Percentiles rank a stretch among this genome's conserved stretches.
Evolutionary conservation across 331 rosid genomes (phyloP).

Genomic region (Dryas integrifolia): DNA sequence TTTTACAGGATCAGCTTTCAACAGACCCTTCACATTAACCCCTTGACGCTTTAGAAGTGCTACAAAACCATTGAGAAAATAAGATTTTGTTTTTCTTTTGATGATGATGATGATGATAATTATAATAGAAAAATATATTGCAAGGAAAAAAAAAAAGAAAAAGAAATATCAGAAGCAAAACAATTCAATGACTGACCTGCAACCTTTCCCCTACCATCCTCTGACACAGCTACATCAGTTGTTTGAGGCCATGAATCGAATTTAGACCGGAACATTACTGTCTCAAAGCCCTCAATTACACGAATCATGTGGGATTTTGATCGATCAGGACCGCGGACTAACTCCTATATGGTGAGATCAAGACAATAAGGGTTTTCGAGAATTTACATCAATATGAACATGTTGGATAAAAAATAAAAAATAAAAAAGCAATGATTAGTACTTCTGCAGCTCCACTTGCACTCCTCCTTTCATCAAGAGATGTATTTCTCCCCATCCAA

Average conservation of each 20-base stretch:
- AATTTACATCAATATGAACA: slow-evolving; percentile 26
- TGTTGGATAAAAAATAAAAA: slow-evolving; percentile 20
- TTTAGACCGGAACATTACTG: slow-evolving; percentile 86
- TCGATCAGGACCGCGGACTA: slow-evolving; percentile 51
- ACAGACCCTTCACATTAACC: slow-evolving; percentile 89
- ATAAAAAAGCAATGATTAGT: slow-evolving; percentile 23
- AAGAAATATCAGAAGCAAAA: slow-evolving; percentile 19
- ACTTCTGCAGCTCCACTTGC: slow-evolving; percentile 88
- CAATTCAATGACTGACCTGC: slow-evolving; percentile 71
- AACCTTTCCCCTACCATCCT: slow-evolving; percentile 99
- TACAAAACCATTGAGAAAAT: slow-evolving; percentile 39
- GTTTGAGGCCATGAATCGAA: slow-evolving; percentile 86
- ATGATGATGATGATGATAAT: neutral
- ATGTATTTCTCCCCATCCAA: slow-evolving; percentile 93
- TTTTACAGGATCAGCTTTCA: slow-evolving; percentile 87
- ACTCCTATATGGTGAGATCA: slow-evolving; percentile 53
- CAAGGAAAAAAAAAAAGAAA: slow-evolving; percentile 13
- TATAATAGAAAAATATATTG: slow-evolving; percentile 12
- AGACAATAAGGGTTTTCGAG: slow-evolving; percentile 29
- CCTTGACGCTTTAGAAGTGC: slow-evolving; percentile 99
- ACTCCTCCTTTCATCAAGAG: slow-evolving; percentile 83
- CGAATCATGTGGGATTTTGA: slow-evolving; percentile 70
- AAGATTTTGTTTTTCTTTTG: slow-evolving; percentile 12
- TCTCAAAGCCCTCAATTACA: slow-evolving; percentile 94
- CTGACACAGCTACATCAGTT: slow-evolving; percentile 58